Percentiles rank a stretch among this genome's conserved stretches.
These are phyloP conservation scores for Fusarium mangiferae DNA, from an alignment of 2,329 filamentous ascomycete genomes.

Conservation along the genomic window DNA sequence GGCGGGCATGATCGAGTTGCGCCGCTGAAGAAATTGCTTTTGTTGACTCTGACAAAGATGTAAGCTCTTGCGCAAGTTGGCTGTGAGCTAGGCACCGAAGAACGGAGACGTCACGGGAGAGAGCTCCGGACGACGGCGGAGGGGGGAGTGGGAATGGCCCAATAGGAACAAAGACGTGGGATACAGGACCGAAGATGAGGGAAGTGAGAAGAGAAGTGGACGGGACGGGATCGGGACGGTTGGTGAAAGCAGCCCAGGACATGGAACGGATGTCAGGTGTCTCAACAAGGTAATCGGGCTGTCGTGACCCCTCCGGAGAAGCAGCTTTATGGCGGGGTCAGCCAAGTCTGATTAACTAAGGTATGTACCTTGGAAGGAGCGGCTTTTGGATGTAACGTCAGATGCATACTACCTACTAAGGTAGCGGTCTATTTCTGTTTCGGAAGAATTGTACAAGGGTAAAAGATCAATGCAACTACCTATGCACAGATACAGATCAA, in stretches of 20 bases:
- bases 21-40: slow-evolving; percentile 2
- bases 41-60: slow-evolving; percentile 11
- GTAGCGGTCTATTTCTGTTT: background rate
- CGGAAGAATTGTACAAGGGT: background rate
- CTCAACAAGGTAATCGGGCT: slow-evolving; percentile 1
- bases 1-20: slow-evolving; percentile 44
- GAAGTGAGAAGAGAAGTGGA: background rate
- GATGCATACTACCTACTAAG: background rate
- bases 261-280: slow-evolving; percentile 5
- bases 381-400: slow-evolving; percentile 6
- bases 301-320: background rate
- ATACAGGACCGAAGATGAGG: background rate
- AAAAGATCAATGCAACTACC: background rate
- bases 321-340: slow-evolving; percentile 22
- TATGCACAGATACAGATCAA: background rate
- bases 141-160: background rate
- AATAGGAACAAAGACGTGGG: slow-evolving; percentile 10
- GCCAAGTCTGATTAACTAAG: background rate
- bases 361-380: background rate
- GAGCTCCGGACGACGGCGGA: slow-evolving; percentile 3
- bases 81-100: slow-evolving; percentile 19
- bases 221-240: background rate
- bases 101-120: slow-evolving; percentile 20
- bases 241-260: background rate
- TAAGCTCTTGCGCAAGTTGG: slow-evolving; percentile 4